Base-by-base conservation (phyloP, 2,329 filamentous ascomycete species). In the Thielaviopsis euricoi region DNA sequence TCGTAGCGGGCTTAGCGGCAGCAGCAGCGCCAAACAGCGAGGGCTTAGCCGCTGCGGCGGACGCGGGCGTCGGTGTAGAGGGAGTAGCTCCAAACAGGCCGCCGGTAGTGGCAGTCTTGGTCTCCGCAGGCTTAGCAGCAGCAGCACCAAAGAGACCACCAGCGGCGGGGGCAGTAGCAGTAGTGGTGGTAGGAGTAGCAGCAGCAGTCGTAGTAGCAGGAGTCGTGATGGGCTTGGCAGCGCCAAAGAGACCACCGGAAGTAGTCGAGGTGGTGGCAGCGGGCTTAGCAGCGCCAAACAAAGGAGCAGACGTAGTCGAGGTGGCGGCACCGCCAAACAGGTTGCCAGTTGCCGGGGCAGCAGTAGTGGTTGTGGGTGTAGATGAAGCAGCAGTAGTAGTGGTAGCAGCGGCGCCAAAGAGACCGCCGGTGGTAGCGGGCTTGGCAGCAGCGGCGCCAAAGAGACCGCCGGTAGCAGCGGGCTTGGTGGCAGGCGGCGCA, bases 51-150 rank as follows among this genome's bases (percentile, higher is more conserved):
- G 65, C 57, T 13, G 64, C 59, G n/a, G 65, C 61, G 15, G 65
- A 61, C 5, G 66, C 58, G 3, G 68, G 61, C 37, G 70, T 66
- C 19, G 65, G 65, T n/a, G 71, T 62, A 10, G 71, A 66, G 43
- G 71, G 67, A 64, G 73, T 74, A 19, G 68, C 64, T 56, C 71
- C 69, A 56, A 78, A 77, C 21, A 76, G 61, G 10, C 67, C 65
- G 22, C 53, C 53, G 22, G 33, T 15, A n/a, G n/a, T 29, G 25
- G 50, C 7, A 49, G 52, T 26, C n/a, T 52, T 25, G 7, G 59
- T 62, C 7, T 60, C 19, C 12, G 57, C 33, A 6, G 62, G 56
- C 6, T 62, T 56, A 26, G 60, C 21, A 22, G 26, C 21, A 22
- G 26, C 60, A 26, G 40, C 46, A 9, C 62, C 22, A 23, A 55